These are phyloP conservation scores for Perkinsus marinus DNA, from an alignment of 169 alveolate species.

Conservation along the genomic window DNA sequence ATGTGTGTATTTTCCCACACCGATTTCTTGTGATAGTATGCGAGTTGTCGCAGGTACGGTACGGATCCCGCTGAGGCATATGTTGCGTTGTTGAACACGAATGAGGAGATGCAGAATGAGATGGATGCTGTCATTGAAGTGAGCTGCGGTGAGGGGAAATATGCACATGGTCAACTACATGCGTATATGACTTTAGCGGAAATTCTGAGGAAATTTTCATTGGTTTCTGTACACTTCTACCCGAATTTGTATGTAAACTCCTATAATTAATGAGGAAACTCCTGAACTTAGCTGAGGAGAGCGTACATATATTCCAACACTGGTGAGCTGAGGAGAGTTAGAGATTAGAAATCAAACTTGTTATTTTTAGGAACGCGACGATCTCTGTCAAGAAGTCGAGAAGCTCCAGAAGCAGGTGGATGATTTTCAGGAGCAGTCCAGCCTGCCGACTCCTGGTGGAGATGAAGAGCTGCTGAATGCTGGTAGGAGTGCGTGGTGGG, in stretches of 20 bases:
- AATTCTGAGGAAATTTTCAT: too few relatives aligned
- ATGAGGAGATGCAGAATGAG: neutral
- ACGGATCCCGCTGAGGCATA: neutral
- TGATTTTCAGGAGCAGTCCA: neutral
- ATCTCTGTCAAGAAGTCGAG: neutral
- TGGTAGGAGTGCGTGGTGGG: neutral
- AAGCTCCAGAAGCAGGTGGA: neutral
- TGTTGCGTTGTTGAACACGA: neutral
- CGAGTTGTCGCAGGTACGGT: neutral
- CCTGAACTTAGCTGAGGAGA: too few relatives aligned
- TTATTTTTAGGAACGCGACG: neutral
- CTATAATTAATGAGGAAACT: too few relatives aligned
- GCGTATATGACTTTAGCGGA: too few relatives aligned
- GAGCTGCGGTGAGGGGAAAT: neutral
- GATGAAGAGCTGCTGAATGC: neutral
- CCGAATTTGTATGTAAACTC: too few relatives aligned
- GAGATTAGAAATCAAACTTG: too few relatives aligned
- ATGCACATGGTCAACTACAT: too few relatives aligned
- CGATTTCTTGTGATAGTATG: too few relatives aligned
- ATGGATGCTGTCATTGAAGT: neutral
- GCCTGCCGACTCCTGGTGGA: neutral
- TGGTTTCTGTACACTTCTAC: too few relatives aligned
- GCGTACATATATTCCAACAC: too few relatives aligned
- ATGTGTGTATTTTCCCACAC: too few relatives aligned
- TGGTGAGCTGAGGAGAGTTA: too few relatives aligned